phyloP scores from a whole-genome alignment of 352 stramenopile genomes.

The Aphanomyces invadans region DNA sequence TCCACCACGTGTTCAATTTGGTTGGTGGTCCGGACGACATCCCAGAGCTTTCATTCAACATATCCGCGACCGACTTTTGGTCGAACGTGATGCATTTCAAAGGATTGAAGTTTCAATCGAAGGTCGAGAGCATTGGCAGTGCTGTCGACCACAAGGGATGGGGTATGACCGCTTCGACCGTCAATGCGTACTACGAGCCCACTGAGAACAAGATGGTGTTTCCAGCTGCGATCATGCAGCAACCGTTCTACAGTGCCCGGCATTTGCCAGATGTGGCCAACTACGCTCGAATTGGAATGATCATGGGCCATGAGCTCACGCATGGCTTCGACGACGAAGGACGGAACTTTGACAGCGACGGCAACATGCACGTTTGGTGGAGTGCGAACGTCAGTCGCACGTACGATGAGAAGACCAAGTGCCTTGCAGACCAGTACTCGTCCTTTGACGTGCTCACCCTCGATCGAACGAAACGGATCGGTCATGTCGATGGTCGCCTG shows the following conservation, averaged over 20 bases:
- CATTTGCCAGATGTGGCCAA: constrained; percentile 80
- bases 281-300: constrained; percentile 85
- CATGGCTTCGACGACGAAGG: constrained; percentile 90
- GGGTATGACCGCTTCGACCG: constrained; percentile 87
- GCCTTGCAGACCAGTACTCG: constrained; percentile 25
- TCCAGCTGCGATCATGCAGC: constrained; percentile 73
- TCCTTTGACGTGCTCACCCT: constrained; percentile 3
- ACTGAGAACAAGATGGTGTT: constrained; percentile 75
- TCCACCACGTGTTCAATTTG: constrained; percentile 64
- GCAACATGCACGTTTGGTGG: constrained; percentile 76
- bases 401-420: constrained; percentile 24
- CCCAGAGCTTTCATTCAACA: constrained; percentile 38
- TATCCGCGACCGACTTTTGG: constrained; percentile 45
- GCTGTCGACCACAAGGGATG: constrained; percentile 46
- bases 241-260: constrained; percentile 66
- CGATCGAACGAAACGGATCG: background rate
- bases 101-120: constrained; percentile 28
- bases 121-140: constrained; percentile 33
- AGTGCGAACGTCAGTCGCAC: constrained; percentile 25
- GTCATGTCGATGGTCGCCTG: constrained; percentile 51
- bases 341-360: constrained; percentile 45
- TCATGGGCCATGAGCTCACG: constrained; percentile 80
- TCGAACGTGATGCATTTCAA: constrained; percentile 45
- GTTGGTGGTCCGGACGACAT: constrained; percentile 48
- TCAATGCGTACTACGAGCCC: constrained; percentile 81